A percentile compares a stretch with the other conserved stretches of the same genome.
Conservation (phyloP, 2,329 filamentous ascomycete species). For the Aureobasidium subglaciale region DNA sequence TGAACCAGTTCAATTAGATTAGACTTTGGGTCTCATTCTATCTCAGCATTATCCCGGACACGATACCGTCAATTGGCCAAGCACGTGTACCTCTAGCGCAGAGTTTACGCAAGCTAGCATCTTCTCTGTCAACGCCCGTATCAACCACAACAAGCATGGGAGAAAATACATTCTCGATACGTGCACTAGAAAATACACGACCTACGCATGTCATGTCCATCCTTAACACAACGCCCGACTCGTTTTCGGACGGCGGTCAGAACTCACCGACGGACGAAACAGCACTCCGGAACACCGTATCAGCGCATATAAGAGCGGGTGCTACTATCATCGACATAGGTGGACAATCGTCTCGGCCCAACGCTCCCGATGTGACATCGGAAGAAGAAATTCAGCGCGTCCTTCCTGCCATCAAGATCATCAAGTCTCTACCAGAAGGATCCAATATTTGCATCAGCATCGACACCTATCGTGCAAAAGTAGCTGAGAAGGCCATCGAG, state of each 20-base stretch:
- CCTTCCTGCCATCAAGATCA: slow-evolving; percentile 67
- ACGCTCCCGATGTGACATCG: slow-evolving; percentile 58
- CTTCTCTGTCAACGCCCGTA: slow-evolving; percentile 21
- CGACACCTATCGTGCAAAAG: slow-evolving; percentile 83
- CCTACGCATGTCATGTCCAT: slow-evolving; percentile 85
- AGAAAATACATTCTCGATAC: slow-evolving; percentile 42
- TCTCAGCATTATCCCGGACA: slow-evolving; percentile 36
- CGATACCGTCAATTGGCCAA: slow-evolving; percentile 27
- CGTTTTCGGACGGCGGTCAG: slow-evolving; percentile 83
- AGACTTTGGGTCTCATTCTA: background rate
- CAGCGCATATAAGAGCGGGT: slow-evolving; percentile 57
- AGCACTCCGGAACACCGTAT: slow-evolving; percentile 52
- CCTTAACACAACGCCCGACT: slow-evolving; percentile 89
- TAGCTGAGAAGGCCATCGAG: slow-evolving; percentile 67
- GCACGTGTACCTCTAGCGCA: slow-evolving; percentile 17
- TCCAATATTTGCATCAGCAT: slow-evolving; percentile 67
- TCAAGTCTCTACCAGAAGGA: slow-evolving; percentile 60
- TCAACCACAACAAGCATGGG: slow-evolving; percentile 24
- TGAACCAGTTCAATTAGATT: background rate
- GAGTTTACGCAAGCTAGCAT: slow-evolving; percentile 1
- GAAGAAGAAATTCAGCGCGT: slow-evolving; percentile 72
- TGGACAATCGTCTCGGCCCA: slow-evolving; percentile 84
- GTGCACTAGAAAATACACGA: slow-evolving; percentile 48
- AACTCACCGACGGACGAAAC: slow-evolving; percentile 44
- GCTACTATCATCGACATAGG: slow-evolving; percentile 86